Conservation (phyloP, 148 eudicot species). For the Suaeda aralocaspica region DNA sequence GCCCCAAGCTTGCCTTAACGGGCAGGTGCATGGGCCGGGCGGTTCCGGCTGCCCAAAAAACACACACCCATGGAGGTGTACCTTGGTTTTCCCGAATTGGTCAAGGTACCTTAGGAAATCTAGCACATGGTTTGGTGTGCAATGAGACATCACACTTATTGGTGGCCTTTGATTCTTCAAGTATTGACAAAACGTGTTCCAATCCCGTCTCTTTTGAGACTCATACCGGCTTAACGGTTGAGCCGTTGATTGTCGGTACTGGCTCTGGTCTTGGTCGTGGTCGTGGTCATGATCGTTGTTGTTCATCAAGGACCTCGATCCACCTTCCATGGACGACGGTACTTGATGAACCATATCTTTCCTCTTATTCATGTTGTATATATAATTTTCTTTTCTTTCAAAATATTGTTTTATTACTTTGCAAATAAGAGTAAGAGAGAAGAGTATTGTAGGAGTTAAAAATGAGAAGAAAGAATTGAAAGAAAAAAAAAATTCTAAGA, state of each 20-base stretch:
- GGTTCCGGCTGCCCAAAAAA: slow-evolving; percentile 71
- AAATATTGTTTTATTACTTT: neutral
- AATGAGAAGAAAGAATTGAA: neutral
- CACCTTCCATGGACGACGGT: slow-evolving; percentile 5
- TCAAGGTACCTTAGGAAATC: slow-evolving; percentile 61
- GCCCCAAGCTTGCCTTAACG: slow-evolving; percentile 66
- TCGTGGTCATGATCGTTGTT: neutral
- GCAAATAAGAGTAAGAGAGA: neutral
- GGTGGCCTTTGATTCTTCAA: slow-evolving; percentile 68
- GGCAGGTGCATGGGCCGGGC: slow-evolving; percentile 65
- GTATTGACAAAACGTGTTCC: slow-evolving; percentile 84
- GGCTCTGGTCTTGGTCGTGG: slow-evolving; percentile 5
- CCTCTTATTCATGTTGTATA: slow-evolving; percentile 25
- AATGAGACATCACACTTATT: slow-evolving; percentile 37
- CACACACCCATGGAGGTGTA: slow-evolving; percentile 52
- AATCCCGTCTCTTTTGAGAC: slow-evolving; percentile 71
- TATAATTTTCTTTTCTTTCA: neutral
- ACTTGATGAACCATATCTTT: slow-evolving; percentile 23
- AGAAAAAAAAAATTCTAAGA: neutral
- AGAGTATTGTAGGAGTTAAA: slow-evolving; percentile 2
- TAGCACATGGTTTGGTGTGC: slow-evolving; percentile 54
- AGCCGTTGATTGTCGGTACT: slow-evolving; percentile 24
- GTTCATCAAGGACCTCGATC: neutral
- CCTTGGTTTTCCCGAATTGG: slow-evolving; percentile 70
- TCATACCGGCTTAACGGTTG: slow-evolving; percentile 62